Evolutionary conservation across 371 early-diverging fungal genomes (phyloP), one percentile per base, ranked within the genome.

Genomic region (Apophysomyces variabilis): DNA sequence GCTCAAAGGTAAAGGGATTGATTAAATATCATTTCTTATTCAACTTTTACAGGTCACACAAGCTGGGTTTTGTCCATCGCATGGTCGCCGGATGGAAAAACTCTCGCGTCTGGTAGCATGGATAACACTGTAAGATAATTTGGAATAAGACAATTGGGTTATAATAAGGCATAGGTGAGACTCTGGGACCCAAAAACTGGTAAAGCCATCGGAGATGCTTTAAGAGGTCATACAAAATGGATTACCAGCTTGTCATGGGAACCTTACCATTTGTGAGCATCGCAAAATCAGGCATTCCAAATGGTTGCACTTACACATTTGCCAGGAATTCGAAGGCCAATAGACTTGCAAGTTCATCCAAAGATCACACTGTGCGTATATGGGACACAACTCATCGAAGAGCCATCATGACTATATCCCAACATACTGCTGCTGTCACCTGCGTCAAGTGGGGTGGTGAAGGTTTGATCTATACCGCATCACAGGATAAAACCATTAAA

Each of bases 361-460:
- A 96, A 74, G 99, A 99, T 77, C 90, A 91, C 58, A 99, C 99
- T 0, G 94, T 97, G 37, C 87, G 97, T 21, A 89, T 99, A 41
- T 99, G 99, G 99, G 93, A 99, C 78, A 88, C 93, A 1, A 78
- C 78, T 12, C 84, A 89, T 32, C 88, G 96, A 57, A 87, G 90
- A 39, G 84, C 91, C 61, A 74, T 91, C 8, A 87, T 96, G 61
- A 87, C 94, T 11, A 83, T 98, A 60, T 72, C 96, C 32, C 89
- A 93, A 68, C 99, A 97, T 77, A 94, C 97, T 0, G 92, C 92
- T 4, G 91, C 96, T 8, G 93, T 97, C 13, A 93, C 94, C 62
- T 92, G 95, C 76, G 90, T 96, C 47, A 90, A 92, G 71, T 96
- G 99, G 98, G 96, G 96, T 61, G 98, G 98, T 41, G 93, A 95